Conservation (phyloP, 75 land plant species). For the Cunninghamia lanceolata region DNA sequence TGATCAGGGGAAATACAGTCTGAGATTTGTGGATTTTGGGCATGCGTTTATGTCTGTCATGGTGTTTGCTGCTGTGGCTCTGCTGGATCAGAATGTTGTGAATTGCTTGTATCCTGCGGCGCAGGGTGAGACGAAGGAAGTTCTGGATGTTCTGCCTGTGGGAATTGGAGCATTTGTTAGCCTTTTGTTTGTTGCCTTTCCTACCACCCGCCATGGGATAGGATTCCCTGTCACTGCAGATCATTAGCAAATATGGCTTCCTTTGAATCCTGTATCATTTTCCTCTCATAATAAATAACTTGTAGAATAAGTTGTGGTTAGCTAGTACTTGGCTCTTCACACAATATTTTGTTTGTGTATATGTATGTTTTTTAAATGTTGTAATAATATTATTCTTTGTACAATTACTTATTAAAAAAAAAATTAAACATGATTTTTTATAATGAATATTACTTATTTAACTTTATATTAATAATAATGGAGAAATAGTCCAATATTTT, state of each 20-base stretch:
- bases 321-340: too few relatives aligned
- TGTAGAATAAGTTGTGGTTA: too few relatives aligned
- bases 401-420: too few relatives aligned
- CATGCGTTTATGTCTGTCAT: constrained; percentile 38
- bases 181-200: constrained; percentile 18
- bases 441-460: too few relatives aligned
- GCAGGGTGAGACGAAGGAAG: constrained; percentile 4
- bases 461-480: too few relatives aligned
- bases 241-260: not conserved
- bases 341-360: too few relatives aligned
- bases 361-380: too few relatives aligned
- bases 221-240: constrained; percentile 18
- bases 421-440: too few relatives aligned
- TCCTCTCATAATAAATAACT: too few relatives aligned
- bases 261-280: not conserved
- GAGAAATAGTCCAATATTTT: too few relatives aligned
- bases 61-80: constrained; percentile 19
- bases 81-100: constrained; percentile 17
- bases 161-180: constrained; percentile 12
- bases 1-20: constrained; percentile 24
- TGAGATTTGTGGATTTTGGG: constrained; percentile 46
- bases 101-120: constrained; percentile 24
- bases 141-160: constrained; percentile 16
- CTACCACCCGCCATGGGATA: constrained; percentile 21
- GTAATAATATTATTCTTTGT: too few relatives aligned